Conservation (phyloP, 305 asterid species). For the Fraxinus albicans region DNA sequence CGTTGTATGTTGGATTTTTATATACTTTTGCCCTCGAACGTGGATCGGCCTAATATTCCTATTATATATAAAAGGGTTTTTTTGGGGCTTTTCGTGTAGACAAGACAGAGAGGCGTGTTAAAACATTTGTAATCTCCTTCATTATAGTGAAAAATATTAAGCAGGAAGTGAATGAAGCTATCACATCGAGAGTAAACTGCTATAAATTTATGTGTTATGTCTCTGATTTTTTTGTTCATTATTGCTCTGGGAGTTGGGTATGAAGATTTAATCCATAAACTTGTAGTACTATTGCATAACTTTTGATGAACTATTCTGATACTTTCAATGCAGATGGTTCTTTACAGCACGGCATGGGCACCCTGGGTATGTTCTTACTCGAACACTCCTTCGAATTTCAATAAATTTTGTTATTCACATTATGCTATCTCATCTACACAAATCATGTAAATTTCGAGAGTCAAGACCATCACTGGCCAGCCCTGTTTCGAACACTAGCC, state of each 20-base stretch:
- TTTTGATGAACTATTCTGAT: not conserved
- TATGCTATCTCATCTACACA: not conserved
- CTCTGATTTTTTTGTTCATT: not conserved
- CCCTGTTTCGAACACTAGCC: not conserved
- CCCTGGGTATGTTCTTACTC: slow-evolving; percentile 59
- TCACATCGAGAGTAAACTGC: not conserved
- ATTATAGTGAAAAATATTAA: not conserved
- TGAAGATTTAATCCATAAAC: not conserved
- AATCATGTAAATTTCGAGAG: not conserved
- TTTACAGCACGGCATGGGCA: slow-evolving; percentile 84
- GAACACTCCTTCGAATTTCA: not conserved
- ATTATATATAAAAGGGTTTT: not conserved
- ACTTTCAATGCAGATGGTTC: slow-evolving; percentile 60
- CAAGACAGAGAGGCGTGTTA: not conserved
- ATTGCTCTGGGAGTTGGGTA: not conserved
- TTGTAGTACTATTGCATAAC: not conserved
- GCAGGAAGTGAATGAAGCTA: not conserved
- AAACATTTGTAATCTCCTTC: not conserved
- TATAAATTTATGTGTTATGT: not conserved
- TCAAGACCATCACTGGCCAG: not conserved
- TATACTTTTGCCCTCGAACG: not conserved
- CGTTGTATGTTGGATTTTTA: not conserved
- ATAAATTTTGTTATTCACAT: not conserved
- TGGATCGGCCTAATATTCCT: not conserved
- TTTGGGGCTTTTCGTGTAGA: not conserved